Base-by-base conservation (phyloP, 768 basidiomycete genomes). In the Termitomyces sp. region DNA sequence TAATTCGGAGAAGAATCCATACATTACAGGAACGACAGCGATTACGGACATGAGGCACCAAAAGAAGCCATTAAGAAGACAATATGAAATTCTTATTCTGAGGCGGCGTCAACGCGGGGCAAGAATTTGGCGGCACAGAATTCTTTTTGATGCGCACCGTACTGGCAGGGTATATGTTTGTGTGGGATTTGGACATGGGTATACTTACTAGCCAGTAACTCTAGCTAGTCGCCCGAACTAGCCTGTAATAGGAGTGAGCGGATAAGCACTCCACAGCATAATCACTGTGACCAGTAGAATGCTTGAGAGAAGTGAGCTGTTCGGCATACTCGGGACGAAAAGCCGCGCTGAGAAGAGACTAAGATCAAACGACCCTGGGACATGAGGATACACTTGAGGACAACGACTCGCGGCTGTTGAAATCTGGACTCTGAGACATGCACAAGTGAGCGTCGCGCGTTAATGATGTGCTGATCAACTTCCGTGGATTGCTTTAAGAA, bases 401-500 rank as follows among this genome's bases (percentile, higher is more conserved):
- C 36, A 7, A 56, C n/a, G 40, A n/a, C 45, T 57, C 44, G 45
- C 45, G 56, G 42, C 35, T 44, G 55, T 13, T 55, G 6, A 6
- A 4, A 50, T 4, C 24, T 50, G 39, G 16, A 40, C 9, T 50
- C 20, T 46, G 32, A 57, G 40, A 35, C 38, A 35, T 36, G 44
- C 16, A 38, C 42, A 39, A 9, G 20, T 48, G 22, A 44, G 44
- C 52, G 12, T 55, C 54, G 52, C 57, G 40, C 45, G 52, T 38
- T 39, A 1, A 60, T 60, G 7, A 54, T 38, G 57, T 51, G 44
- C 38, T 53, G 57, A 62, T 55, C 57, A 55, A 8, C 57, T 62
- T 62, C 61, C 7, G 57, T 42, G 61, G 61, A 58, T 58, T 33
- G 48, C 16, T 46, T 57, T 16, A 15, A 46, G 61, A 62, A 62